Percentiles rank a stretch among this genome's conserved stretches.
These are phyloP conservation scores for Penicillium pulvis DNA, from an alignment of 495 filamentous ascomycete species.

Conservation along the genomic window DNA sequence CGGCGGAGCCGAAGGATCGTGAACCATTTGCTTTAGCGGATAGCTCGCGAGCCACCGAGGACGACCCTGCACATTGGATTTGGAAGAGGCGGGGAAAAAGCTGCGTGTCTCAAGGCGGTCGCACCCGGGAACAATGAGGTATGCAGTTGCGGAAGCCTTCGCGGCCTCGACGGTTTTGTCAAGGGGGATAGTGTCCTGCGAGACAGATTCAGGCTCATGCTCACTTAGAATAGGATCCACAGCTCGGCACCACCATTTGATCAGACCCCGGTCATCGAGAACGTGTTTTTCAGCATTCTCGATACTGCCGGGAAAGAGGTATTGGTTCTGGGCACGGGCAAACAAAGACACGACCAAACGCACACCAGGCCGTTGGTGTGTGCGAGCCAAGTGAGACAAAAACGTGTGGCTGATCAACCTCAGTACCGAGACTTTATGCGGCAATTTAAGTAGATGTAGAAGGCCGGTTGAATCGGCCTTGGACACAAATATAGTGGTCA, in stretches of 20 bases:
- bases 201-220: conserved; percentile 45
- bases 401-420: conserved; percentile 73
- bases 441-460: conserved; percentile 63
- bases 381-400: conserved; percentile 68
- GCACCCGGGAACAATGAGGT: conserved; percentile 84
- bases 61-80: conserved; percentile 45
- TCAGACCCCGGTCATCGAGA: conserved; percentile 83
- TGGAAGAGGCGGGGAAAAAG: conserved; percentile 56
- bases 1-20: conserved; percentile 63
- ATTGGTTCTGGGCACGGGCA: conserved; percentile 88
- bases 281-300: conserved; percentile 87
- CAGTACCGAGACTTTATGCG: conserved; percentile 69
- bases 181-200: conserved; percentile 39
- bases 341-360: conserved; percentile 86
- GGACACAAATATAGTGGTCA: conserved; percentile 88
- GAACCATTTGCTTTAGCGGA: conserved; percentile 65
- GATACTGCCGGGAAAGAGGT: conserved; percentile 89
- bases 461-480: conserved; percentile 97
- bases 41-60: conserved; percentile 55
- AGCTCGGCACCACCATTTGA: conserved; percentile 93
- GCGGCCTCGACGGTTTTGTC: conserved; percentile 43
- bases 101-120: conserved; percentile 70
- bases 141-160: conserved; percentile 58
- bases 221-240: conserved; percentile 70
- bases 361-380: conserved; percentile 65